These are phyloP conservation scores for Pleurotus pulmonarius DNA, from an alignment of 768 basidiomycete genomes.

Conservation along the genomic window DNA sequence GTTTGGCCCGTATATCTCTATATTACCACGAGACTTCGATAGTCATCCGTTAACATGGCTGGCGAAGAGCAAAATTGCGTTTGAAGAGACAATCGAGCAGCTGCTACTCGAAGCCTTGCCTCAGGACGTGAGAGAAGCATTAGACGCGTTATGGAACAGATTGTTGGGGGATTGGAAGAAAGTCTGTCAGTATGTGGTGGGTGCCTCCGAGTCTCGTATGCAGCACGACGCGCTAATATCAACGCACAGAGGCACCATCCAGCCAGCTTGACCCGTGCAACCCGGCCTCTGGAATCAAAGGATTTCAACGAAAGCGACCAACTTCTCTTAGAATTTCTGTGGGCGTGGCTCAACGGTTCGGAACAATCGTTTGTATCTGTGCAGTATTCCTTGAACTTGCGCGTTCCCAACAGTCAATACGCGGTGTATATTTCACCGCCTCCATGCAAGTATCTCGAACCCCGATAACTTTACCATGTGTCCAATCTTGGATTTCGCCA, in stretches of 20 bases:
- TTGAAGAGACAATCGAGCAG: constrained; percentile 8
- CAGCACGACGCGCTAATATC: constrained; percentile 16
- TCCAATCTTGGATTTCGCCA: constrained; percentile 89
- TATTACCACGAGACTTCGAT: constrained; percentile 69
- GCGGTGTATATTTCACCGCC: constrained; percentile 75
- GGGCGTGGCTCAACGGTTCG: constrained; percentile 92
- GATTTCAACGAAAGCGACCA: neutral
- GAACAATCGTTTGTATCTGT: neutral
- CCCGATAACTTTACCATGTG: constrained; percentile 83
- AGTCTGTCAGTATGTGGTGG: constrained; percentile 50
- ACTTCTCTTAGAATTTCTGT: constrained; percentile 49
- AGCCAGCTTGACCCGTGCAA: neutral
- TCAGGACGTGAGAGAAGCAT: constrained; percentile 33
- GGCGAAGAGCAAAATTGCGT: constrained; percentile 23
- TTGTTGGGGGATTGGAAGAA: constrained; percentile 60
- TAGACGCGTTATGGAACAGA: constrained; percentile 39
- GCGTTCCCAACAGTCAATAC: constrained; percentile 71
- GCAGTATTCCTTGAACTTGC: neutral
- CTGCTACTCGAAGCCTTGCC: constrained; percentile 45
- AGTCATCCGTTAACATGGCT: constrained; percentile 84
- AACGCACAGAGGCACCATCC: constrained; percentile 22
- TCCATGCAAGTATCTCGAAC: constrained; percentile 43
- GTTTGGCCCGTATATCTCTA: constrained; percentile 77
- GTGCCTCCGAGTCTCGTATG: constrained; percentile 17
- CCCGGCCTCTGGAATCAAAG: neutral